Conservation (phyloP, 2,329 filamentous ascomycete genomes). For the Pestalotiopsis sp. region DNA sequence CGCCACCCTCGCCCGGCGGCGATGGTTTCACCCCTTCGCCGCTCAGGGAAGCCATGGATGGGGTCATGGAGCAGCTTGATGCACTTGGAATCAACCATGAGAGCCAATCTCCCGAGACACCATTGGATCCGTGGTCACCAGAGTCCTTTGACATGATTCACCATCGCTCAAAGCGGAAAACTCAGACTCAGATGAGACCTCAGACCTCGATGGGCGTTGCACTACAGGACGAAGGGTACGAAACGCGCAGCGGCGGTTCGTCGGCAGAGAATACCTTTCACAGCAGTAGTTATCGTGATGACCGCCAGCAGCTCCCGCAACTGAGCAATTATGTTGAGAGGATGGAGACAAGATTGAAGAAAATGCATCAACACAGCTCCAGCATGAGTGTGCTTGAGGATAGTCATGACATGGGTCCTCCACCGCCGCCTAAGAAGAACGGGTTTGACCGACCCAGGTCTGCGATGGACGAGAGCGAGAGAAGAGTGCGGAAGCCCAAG, state of each 20-base stretch:
- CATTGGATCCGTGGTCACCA: constrained; percentile 83
- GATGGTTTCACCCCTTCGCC: constrained; percentile 85
- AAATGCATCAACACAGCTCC: constrained; percentile 66
- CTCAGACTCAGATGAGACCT: constrained; percentile 47
- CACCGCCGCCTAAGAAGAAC: constrained; percentile 50
- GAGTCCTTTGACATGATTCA: constrained; percentile 74
- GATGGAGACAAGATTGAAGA: constrained; percentile 83
- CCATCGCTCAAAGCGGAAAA: constrained; percentile 41
- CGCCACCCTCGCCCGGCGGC: constrained; percentile 67
- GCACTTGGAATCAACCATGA: constrained; percentile 73
- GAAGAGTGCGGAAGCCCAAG: constrained; percentile 65
- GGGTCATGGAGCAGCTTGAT: constrained; percentile 93
- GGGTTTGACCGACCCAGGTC: constrained; percentile 61
- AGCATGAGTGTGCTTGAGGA: constrained; percentile 45
- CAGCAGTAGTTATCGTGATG: constrained; percentile 35
- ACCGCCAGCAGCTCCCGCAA: constrained; percentile 66
- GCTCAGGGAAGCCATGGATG: constrained; percentile 92
- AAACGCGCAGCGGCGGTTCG: constrained; percentile 59
- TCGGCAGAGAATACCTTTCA: constrained; percentile 51
- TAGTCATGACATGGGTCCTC: constrained; percentile 43
- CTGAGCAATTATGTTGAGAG: constrained; percentile 86
- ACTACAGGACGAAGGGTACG: constrained; percentile 62
- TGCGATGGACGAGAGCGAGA: constrained; percentile 50
- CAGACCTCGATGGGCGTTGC: constrained; percentile 76
- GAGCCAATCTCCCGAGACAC: constrained; percentile 57